Percentiles rank a stretch among this genome's conserved stretches.
phyloP scores from a whole-genome alignment of 305 asterid species.

The Fraxinus greggii region DNA sequence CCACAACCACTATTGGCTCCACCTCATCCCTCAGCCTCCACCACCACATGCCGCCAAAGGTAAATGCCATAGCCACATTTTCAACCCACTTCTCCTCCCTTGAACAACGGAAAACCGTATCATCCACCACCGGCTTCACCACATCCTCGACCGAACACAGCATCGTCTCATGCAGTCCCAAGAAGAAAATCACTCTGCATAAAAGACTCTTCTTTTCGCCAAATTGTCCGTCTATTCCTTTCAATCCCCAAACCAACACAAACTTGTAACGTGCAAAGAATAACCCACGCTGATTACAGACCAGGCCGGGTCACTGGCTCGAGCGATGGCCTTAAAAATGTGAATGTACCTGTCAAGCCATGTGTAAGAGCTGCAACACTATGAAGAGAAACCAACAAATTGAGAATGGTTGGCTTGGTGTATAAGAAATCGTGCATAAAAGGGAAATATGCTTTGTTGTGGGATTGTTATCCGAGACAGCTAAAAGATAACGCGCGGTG shows the following conservation, averaged over 20 bases:
- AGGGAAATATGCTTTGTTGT: slow-evolving; percentile 15
- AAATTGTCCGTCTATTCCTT: slow-evolving; percentile 50
- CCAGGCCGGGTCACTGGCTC: slow-evolving; percentile 17
- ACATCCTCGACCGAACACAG: slow-evolving; percentile 58
- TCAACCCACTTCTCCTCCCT: slow-evolving; percentile 47
- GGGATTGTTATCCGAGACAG: slow-evolving; percentile 25
- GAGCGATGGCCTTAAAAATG: slow-evolving; percentile 6
- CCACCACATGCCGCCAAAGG: slow-evolving; percentile 68
- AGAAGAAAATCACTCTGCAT: slow-evolving; percentile 44
- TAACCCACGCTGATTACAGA: slow-evolving; percentile 50
- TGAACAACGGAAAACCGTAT: slow-evolving; percentile 50
- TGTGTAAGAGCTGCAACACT: slow-evolving; percentile 42
- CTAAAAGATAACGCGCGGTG: slow-evolving; percentile 47
- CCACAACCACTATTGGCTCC: slow-evolving; percentile 56
- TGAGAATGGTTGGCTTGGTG: slow-evolving; percentile 41
- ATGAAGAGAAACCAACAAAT: slow-evolving; percentile 38
- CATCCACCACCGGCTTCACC: slow-evolving; percentile 82
- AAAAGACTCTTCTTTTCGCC: slow-evolving; percentile 32
- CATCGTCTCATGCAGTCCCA: slow-evolving; percentile 74
- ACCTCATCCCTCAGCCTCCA: slow-evolving; percentile 60
- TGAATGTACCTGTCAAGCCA: slow-evolving; percentile 31
- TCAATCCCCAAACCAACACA: slow-evolving; percentile 68
- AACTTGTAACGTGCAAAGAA: slow-evolving; percentile 48
- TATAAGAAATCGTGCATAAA: slow-evolving; percentile 31
- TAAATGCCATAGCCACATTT: slow-evolving; percentile 43